Base-by-base conservation (phyloP, 192 early-diverging fungal species). In the Physocladia obscura region DNA sequence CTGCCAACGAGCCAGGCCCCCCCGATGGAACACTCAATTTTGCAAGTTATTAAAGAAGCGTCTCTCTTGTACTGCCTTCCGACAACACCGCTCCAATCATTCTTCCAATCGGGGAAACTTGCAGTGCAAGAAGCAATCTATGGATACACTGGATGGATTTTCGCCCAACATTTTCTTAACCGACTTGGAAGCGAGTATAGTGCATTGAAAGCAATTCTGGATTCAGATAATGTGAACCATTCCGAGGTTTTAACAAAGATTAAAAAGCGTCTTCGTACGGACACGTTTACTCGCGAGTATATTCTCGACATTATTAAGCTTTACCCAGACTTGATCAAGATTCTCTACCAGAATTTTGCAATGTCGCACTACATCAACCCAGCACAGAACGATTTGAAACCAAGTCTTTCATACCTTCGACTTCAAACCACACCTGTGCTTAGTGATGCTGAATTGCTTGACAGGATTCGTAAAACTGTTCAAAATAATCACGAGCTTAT, bases 121-220 rank as follows among this genome's bases (percentile, higher is more conserved):
- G 60, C 90, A 4, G 94, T 98, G 49, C 95, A 97, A 79, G 96
- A 98, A 81, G 84, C 94, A 4, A 90, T 96, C 62, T 98, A 98
- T 76, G 95, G 93, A 58, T 91, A 94, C 82, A 90, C 95, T 36
- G 91, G 89, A 36, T 98, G 96, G 96, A 94, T 98, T 71, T 98
- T 98, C 82, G 88, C 92, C 49, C 96, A 98, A 80, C 95, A 98
- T 84, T 98, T 98, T 84, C 83, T 98, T 59, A 98, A 98, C 83
- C 91, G 95, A 67, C 88, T 98, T 38, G 96, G 96, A 63, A 91
- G 83, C 73, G 96, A 98, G 80, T 98, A 93, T 77, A 79, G 87
- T 22, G 90, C 91, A 39, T 87, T 98, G 48, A 89, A 86, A 48
- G 85, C 87, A 57, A 90, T 95, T 60, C 85, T 98, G 54, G 91